Evolutionary conservation across 2,329 filamentous ascomycete genomes (phyloP).

Genomic region (Cercospora nicotianae): DNA sequence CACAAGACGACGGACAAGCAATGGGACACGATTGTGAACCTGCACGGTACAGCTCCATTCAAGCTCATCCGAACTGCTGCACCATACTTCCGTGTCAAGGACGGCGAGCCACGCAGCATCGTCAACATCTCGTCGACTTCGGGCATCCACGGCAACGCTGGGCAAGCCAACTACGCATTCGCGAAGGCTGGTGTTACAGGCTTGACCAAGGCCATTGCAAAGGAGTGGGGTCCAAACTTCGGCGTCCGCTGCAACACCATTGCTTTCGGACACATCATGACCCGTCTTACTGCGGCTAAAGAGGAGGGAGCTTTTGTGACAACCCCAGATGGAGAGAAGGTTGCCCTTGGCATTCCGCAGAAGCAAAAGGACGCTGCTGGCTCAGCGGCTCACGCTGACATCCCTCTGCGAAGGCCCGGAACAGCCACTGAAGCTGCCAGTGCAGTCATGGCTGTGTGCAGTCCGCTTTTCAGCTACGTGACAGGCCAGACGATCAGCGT

Average conservation of each 20-base stretch:
- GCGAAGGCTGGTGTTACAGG: conserved; percentile 83
- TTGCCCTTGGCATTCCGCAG: conserved; percentile 71
- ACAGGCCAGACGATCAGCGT: conserved; percentile 85
- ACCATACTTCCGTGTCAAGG: conserved; percentile 83
- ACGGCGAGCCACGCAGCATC: conserved; percentile 74
- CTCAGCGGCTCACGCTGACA: conserved; percentile 57
- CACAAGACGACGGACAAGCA: conserved; percentile 92
- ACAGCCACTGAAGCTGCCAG: conserved; percentile 78
- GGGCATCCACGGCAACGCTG: conserved; percentile 81
- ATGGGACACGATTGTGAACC: conserved; percentile 82
- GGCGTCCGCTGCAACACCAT: conserved; percentile 81
- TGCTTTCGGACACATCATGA: conserved; percentile 79
- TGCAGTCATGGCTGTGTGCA: conserved; percentile 74
- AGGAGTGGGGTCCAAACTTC: conserved; percentile 83
- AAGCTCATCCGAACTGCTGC: conserved; percentile 76
- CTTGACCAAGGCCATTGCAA: conserved; percentile 84
- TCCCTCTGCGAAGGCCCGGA: conserved; percentile 74
- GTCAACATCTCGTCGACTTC: conserved; percentile 83
- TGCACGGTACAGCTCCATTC: conserved; percentile 85
- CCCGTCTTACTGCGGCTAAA: conserved; percentile 78
- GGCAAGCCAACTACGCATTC: conserved; percentile 84
- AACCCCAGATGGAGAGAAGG: conserved; percentile 72
- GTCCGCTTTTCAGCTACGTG: conserved; percentile 81
- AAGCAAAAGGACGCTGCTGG: conserved; percentile 50
- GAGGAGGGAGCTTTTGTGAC: conserved; percentile 78